These are phyloP conservation scores for Leccinum glutinopallens DNA, from an alignment of 1,284 basidiomycete species.

Conservation along the genomic window DNA sequence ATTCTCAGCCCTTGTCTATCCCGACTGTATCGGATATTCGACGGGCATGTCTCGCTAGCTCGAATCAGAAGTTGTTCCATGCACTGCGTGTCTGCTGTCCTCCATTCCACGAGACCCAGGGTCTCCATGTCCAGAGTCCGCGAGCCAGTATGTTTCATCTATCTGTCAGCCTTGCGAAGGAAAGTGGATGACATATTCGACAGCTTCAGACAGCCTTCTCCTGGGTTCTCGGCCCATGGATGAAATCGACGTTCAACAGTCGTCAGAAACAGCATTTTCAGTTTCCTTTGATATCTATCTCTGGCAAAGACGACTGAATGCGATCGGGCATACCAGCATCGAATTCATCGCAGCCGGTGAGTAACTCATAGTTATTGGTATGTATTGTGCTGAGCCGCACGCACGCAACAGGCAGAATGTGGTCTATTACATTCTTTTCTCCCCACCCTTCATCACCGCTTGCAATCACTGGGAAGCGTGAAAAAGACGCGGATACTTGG, in stretches of 20 bases:
- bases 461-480: no score
- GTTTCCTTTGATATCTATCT: conserved; percentile 53
- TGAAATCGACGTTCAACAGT: conserved; percentile 50
- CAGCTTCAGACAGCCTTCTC: conserved; percentile 57
- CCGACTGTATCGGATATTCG: no score
- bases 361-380: no score
- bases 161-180: no score
- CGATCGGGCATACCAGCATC: conserved; percentile 51
- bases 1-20: no score
- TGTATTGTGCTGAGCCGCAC: no score
- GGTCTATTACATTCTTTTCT: no score
- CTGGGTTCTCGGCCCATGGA: conserved; percentile 56
- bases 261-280: conserved; percentile 53
- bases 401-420: no score
- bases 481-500: no score
- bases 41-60: conserved; percentile 39
- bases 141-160: conserved; percentile 19
- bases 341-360: conserved; percentile 22
- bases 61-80: conserved; percentile 66
- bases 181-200: conserved; percentile 16
- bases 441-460: no score
- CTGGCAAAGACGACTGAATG: conserved; percentile 70
- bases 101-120: conserved; percentile 28
- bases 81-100: conserved; percentile 43
- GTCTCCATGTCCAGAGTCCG: conserved; percentile 19